Base-by-base conservation (phyloP, 352 stramenopile genomes). In the Pythium biforme region DNA sequence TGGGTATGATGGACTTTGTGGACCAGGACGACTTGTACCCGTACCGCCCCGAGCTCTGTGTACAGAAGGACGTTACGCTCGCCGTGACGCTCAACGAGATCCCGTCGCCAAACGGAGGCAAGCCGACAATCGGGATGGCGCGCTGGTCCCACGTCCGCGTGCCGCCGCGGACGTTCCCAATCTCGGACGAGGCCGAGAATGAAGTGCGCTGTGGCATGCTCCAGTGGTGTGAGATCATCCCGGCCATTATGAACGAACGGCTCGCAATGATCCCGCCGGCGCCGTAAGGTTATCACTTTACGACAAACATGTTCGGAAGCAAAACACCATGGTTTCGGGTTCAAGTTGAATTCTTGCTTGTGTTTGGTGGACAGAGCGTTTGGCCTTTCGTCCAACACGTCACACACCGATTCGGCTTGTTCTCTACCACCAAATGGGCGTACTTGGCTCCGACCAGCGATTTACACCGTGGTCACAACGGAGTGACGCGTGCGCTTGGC, bases 1-100 rank as follows among this genome's bases (percentile, higher is more conserved):
- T 61, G 8, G 51, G 40, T 2, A 29, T 51, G 3, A 4, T 60
- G 10, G 43, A 67, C n/a, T 67, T 47, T 49, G 60, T 67, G 20
- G 52, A 67, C 52, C 12, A 67, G 17, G 60, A 67, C 34, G 51
- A 61, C 12, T 17, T 55, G 29, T 52, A 58, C 50, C 47, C 57
- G 34, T 64, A 64, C 27, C 46, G 57, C 0, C 34, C 57, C 10
- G 47, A 61, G 14, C 12, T 40, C 12, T 60, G 53, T 25, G 39
- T 33, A 11, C 53, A 27, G 23, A 60, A 60, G 22, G 53, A 60
- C 1, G 39, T 60, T 6, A 49, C 40, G 37, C 29, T 23, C 4
- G 23, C 27, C 3, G 17, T 54, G 1, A 54, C 48, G 17, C 48
- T 54, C 7, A 54, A 54, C 27, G 48, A 54, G 48, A 54, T 54